Base-by-base conservation (phyloP, 345 rosid genomes). In the Syzygium aromaticum region DNA sequence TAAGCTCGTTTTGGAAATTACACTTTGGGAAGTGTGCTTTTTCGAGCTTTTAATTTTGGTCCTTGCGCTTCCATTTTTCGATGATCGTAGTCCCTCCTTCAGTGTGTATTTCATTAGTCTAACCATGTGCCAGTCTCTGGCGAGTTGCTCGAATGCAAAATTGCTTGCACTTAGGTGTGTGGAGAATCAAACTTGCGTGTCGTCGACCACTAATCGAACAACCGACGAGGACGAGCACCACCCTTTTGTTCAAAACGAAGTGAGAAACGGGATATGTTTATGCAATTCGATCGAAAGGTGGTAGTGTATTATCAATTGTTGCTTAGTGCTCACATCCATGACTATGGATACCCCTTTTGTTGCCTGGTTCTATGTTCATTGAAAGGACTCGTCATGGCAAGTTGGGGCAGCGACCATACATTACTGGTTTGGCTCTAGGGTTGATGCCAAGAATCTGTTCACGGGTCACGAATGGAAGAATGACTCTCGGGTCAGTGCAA, bases 91-190 rank as follows among this genome's bases (percentile, higher is more conserved):
- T 43, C 46, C 46, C 46, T 43, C 6, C 46, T 43, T 43, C 6
- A 43, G 46, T 43, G 46, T 43, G 46, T 43, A 43, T 43, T 43
- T 43, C 46, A 43, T 43, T 43, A 43, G 46, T 43, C 46, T 43
- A 43, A 43, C 46, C 46, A 43, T 43, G 46, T 43, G 46, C 46
- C 7, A 5, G 46, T 43, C 46, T 43, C 46, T 1, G 6, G 1
- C 0, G 7, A 19, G 6, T 9, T 38, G 13, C 49, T 38, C 12
- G 0, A 38, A 17, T 0, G 38, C 19, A 9, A 0, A 0, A 73
- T 33, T 1, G 0, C 19, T 38, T 33, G 49, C 25, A 19, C 7
- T 13, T 0, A 3, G 2, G 9, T 19, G 14, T 4, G 5, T 5
- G 27, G 1, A 38, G 25, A 73, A 19, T 73, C 49, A 3, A 73